Evolutionary conservation across 768 basidiomycete species (phyloP), one percentile per base, ranked within the genome.

Genomic region (Wakefieldia striispora): DNA sequence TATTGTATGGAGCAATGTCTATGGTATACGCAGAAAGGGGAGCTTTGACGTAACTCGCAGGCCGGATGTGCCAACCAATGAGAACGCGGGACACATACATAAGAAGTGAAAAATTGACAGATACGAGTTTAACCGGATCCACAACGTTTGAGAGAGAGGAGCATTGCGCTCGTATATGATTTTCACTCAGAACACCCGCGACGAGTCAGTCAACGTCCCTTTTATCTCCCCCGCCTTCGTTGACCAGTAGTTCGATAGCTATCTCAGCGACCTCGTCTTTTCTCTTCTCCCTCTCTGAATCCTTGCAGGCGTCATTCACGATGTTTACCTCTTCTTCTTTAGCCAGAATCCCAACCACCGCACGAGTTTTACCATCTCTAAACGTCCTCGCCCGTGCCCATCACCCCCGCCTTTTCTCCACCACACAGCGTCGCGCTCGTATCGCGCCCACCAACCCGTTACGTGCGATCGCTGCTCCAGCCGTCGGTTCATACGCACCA

Each of bases 401-500:
- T 39, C 53, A 65, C 16, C 66, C 55, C 42, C 82, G 83, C 40
- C 69, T 73, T 50, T 82, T 86, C 63, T 82, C 83, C 58, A 68
- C 75, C 31, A 70, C 72, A 38, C 68, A 67, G 53, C 56, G 69
- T 61, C 64, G 66, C 65, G 58, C 63, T 7, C 55, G 55, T 2
- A 70, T 77, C 40, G 62, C 68, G 6, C 77, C 81, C 37, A 79
- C 84, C 16, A 73, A 70, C 47, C 72, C 77, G 50, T 66, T 81
- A 50, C 78, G 78, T 53, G 87, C 88, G 16, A 77, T 88, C 48
- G 88, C 88, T 34, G 82, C 81, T 13, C 86, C 86, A 38, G 87
- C 86, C 5, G 86, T 90, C 14, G 87, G 87, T 47, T 76, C 80
- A 16, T 89, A 85, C 62, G 67, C 62, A 24, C 80, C 79, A 40